Conservation (phyloP, 257 asterid species). For the Solanum bulbocastanum region DNA sequence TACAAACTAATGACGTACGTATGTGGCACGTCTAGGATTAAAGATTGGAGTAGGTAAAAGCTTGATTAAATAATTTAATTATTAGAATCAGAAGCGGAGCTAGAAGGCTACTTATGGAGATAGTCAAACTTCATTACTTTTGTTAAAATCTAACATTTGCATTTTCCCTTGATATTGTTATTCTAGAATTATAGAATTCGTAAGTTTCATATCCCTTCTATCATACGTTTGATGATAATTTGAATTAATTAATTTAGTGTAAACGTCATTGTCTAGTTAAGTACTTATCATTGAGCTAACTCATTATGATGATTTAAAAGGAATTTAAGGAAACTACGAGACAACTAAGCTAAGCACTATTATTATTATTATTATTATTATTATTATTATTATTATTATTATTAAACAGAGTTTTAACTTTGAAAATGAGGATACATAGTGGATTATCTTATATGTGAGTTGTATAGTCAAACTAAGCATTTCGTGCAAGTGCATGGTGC, state of each 20-base stretch:
- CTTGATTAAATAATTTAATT: background rate
- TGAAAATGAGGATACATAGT: background rate
- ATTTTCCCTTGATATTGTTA: background rate
- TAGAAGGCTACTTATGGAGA: background rate
- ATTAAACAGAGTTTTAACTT: background rate
- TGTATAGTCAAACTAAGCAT: background rate
- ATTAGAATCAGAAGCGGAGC: background rate
- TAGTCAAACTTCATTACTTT: background rate
- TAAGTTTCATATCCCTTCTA: background rate
- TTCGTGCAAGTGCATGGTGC: slow-evolving; percentile 15
- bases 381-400: background rate
- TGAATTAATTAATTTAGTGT: background rate
- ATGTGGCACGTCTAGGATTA: background rate
- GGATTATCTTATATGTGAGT: background rate
- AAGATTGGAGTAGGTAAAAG: background rate
- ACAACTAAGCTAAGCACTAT: background rate
- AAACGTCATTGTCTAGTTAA: background rate
- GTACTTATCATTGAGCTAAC: background rate
- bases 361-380: background rate
- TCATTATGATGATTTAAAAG: background rate
- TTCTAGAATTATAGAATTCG: background rate
- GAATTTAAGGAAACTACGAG: background rate
- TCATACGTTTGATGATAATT: background rate
- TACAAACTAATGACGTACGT: background rate
- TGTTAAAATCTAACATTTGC: background rate